Evolutionary conservation across 768 basidiomycete genomes (phyloP).

Genomic region (Boletus insuetus): DNA sequence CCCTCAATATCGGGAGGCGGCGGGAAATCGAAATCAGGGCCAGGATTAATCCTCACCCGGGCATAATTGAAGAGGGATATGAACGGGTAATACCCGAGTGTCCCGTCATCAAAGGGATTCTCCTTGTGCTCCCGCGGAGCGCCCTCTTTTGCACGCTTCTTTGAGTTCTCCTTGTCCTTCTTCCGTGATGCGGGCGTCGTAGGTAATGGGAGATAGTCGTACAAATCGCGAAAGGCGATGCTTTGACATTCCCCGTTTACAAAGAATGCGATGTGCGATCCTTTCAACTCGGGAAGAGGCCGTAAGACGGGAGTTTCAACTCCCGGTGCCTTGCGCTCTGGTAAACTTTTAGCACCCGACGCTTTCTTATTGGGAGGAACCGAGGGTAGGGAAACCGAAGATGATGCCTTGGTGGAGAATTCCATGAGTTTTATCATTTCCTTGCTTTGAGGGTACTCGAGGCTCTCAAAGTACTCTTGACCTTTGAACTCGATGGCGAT

Average conservation of each 20-base stretch:
- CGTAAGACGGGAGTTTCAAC: conserved; percentile 47
- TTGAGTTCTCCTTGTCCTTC: conserved; percentile 56
- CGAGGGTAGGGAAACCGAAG: conserved; percentile 55
- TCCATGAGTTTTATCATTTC: conserved; percentile 93
- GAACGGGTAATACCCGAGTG: conserved; percentile 93
- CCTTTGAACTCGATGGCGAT: conserved; percentile 94
- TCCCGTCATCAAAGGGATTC: conserved; percentile 91
- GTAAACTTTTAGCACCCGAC: conserved; percentile 63
- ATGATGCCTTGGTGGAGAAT: conserved; percentile 57
- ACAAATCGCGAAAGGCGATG: conserved; percentile 82
- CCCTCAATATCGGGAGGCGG: conserved; percentile 79
- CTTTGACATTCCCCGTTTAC: conserved; percentile 86
- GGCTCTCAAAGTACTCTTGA: conserved; percentile 94
- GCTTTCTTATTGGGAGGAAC: conserved; percentile 57
- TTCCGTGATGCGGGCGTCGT: conserved; percentile 53
- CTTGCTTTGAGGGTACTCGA: conserved; percentile 84
- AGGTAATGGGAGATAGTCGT: conserved; percentile 84
- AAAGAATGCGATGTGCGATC: conserved; percentile 84
- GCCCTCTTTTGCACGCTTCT: conserved; percentile 60
- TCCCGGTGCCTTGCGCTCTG: conserved; percentile 46
- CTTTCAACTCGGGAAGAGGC: conserved; percentile 63
- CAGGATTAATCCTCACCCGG: conserved; percentile 80
- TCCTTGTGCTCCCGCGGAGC: conserved; percentile 70
- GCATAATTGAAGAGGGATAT: conserved; percentile 92
- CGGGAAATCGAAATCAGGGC: conserved; percentile 79